phyloP scores from a whole-genome alignment of 192 early-diverging fungal species.

The Funneliformis mosseae region DNA sequence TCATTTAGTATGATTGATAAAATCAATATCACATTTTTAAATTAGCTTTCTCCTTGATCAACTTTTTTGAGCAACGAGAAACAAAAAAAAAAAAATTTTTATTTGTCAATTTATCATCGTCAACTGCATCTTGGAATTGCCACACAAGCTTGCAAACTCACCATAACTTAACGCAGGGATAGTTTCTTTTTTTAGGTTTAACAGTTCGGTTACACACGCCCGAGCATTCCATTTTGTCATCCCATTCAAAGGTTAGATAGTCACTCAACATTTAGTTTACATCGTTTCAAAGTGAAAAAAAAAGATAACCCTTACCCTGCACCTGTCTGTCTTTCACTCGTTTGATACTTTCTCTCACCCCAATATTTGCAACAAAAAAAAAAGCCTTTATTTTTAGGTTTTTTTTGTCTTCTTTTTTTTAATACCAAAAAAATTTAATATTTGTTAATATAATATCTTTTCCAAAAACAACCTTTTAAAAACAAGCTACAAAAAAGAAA shows the following conservation, averaged over 20 bases:
- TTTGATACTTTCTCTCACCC: not conserved
- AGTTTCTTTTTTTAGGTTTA: slow-evolving; percentile 18
- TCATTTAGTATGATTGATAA: too few species aligned
- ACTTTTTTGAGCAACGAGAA: slow-evolving; percentile 5
- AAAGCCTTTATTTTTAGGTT: not conserved
- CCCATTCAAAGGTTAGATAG: slow-evolving; percentile 21
- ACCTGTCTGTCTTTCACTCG: not conserved
- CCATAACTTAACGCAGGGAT: not conserved
- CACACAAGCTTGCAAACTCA: not conserved
- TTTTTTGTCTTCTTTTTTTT: not conserved
- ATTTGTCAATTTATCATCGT: not conserved
- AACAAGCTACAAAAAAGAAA: not conserved
- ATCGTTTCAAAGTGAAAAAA: slow-evolving; percentile 14
- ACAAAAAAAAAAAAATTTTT: slow-evolving; percentile 1
- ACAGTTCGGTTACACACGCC: not conserved
- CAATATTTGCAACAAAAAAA: not conserved
- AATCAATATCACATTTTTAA: too few species aligned
- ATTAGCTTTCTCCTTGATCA: too few species aligned
- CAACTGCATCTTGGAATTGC: too few species aligned
- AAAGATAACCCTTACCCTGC: slow-evolving; percentile 8
- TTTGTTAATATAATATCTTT: not conserved
- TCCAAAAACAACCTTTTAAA: not conserved
- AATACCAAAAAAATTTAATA: not conserved
- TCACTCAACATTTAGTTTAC: slow-evolving; percentile 22
- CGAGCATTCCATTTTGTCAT: slow-evolving; percentile 12